Conservation (phyloP, 1,284 basidiomycete genomes). For the Ganoderma lucidum region DNA sequence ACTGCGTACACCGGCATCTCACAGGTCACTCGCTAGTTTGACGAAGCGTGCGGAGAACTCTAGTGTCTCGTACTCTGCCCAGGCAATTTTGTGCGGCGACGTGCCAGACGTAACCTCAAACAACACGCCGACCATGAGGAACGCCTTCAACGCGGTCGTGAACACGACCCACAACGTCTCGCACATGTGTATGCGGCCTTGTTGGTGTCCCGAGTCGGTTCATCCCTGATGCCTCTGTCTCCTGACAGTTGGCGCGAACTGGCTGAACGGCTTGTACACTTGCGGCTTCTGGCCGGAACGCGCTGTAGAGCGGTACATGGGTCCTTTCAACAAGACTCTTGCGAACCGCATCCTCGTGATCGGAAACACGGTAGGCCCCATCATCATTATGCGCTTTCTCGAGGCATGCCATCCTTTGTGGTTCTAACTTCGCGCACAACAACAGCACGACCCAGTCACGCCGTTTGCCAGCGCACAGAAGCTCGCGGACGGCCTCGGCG, state of each 20-base stretch:
- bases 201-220: not conserved
- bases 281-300: slow-evolving; percentile 31
- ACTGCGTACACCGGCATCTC: too few species aligned
- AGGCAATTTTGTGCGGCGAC: too few species aligned
- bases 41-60: too few species aligned
- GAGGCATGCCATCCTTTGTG: not conserved
- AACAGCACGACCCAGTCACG: slow-evolving; percentile 33
- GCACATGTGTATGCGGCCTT: slow-evolving; percentile 19
- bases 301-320: slow-evolving; percentile 35
- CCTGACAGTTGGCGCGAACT: slow-evolving; percentile 21
- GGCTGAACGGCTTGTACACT: slow-evolving; percentile 15
- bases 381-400: not conserved
- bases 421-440: not conserved
- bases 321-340: slow-evolving; percentile 36
- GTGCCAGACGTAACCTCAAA: too few species aligned
- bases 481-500: slow-evolving; percentile 27
- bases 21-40: too few species aligned
- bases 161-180: too few species aligned
- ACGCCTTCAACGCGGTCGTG: too few species aligned
- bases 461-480: slow-evolving; percentile 29
- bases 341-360: slow-evolving; percentile 17
- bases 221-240: not conserved
- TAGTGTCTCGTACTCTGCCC: too few species aligned
- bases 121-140: too few species aligned
- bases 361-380: slow-evolving; percentile 21